Percentiles rank a stretch among this genome's conserved stretches.
Evolutionary conservation across 148 eudicot species (phyloP).

Genomic region (Selenicereus undatus): DNA sequence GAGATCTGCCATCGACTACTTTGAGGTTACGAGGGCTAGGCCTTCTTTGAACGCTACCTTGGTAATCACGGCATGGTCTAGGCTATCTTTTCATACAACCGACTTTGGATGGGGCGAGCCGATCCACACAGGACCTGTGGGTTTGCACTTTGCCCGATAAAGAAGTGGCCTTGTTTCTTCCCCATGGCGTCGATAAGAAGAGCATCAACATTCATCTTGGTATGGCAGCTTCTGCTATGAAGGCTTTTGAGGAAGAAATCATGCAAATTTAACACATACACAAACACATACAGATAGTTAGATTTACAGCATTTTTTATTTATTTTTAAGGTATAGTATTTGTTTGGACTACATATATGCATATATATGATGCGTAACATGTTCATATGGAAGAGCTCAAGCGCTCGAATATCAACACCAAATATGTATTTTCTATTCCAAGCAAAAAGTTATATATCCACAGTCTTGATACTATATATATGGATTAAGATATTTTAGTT

Average conservation of each 20-base stretch:
- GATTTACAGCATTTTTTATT: neutral
- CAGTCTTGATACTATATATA: too few relatives aligned
- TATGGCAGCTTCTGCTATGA: slow-evolving; percentile 48
- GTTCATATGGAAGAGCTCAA: too few relatives aligned
- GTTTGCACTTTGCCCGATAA: slow-evolving; percentile 52
- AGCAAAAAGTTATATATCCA: too few relatives aligned
- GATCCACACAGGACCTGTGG: slow-evolving; percentile 47
- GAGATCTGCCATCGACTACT: slow-evolving; percentile 57
- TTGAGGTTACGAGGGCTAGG: slow-evolving; percentile 45
- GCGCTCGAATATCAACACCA: too few relatives aligned
- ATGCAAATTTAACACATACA: slow-evolving; percentile 27
- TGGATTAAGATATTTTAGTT: too few relatives aligned
- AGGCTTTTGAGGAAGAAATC: slow-evolving; percentile 41
- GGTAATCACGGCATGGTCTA: slow-evolving; percentile 55
- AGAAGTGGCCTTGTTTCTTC: slow-evolving; percentile 51
- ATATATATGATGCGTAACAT: too few relatives aligned
- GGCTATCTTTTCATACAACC: slow-evolving; percentile 42
- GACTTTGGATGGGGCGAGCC: slow-evolving; percentile 76
- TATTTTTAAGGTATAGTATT: neutral
- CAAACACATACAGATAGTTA: neutral
- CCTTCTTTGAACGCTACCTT: slow-evolving; percentile 50
- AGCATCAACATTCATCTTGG: slow-evolving; percentile 50
- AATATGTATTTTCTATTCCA: too few relatives aligned
- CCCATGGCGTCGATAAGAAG: slow-evolving; percentile 43
- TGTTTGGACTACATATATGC: too few relatives aligned